phyloP scores from a whole-genome alignment of 129 eudicot genomes.

The Escallonia herrerae region DNA sequence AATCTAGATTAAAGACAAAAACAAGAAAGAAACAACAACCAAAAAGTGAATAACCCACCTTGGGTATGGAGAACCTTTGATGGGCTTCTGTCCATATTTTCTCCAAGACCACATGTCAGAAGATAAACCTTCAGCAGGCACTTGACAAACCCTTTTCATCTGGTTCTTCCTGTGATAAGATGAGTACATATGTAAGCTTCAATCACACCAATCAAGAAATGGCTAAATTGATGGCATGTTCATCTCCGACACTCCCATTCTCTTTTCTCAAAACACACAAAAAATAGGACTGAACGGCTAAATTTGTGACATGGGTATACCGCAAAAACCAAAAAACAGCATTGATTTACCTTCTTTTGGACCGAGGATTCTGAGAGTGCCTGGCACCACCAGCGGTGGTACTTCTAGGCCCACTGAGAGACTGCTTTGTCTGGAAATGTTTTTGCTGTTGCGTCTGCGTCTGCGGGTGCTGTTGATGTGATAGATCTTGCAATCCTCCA shows the following conservation, averaged over 20 bases:
- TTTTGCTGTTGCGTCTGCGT: too few species aligned
- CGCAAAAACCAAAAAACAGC: slow-evolving; percentile 10
- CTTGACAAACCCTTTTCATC: slow-evolving; percentile 76
- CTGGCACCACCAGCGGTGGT: slow-evolving; percentile 13
- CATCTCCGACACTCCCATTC: neutral
- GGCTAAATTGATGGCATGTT: too few species aligned
- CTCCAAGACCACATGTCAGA: slow-evolving; percentile 98
- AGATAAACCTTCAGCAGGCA: slow-evolving; percentile 87
- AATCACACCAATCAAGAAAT: neutral
- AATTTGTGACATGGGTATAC: slow-evolving; percentile 16
- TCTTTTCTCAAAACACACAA: neutral
- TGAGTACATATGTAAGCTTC: slow-evolving; percentile 3
- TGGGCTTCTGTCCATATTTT: slow-evolving; percentile 98
- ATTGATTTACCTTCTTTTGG: slow-evolving; percentile 67
- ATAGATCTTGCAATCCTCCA: slow-evolving; percentile 49
- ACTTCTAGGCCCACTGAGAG: slow-evolving; percentile 33
- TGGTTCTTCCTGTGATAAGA: slow-evolving; percentile 55
- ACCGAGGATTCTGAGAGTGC: slow-evolving; percentile 43
- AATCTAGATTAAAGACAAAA: neutral
- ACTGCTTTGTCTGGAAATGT: slow-evolving; percentile 32
- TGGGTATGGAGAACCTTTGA: slow-evolving; percentile 98
- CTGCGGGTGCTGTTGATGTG: slow-evolving; percentile 17
- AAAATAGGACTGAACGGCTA: neutral
- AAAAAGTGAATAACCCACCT: slow-evolving; percentile 33
- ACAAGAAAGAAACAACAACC: neutral